A percentile compares a stretch with the other conserved stretches of the same genome.
phyloP scores from a whole-genome alignment of 805 yeast species.

The Starmerella tilneyi region DNA sequence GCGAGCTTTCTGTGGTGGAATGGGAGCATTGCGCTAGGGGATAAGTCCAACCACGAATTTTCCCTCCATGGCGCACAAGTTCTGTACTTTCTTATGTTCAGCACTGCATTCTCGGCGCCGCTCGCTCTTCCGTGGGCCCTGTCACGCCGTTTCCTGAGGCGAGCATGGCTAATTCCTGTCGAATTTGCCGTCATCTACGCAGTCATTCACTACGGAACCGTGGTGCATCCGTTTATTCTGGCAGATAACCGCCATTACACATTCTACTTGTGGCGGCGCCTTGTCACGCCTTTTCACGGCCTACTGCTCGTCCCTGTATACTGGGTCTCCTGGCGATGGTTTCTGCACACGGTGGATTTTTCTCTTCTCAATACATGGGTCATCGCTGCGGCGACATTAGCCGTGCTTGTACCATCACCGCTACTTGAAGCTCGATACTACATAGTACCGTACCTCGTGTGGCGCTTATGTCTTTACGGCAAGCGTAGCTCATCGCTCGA shows the following conservation, averaged over 20 bases:
- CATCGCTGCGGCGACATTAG: conserved; percentile 41
- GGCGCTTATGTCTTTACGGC: conserved; percentile 47
- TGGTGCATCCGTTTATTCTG: conserved; percentile 78
- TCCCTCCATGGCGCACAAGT: conserved; percentile 69
- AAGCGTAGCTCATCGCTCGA: conserved; percentile 39
- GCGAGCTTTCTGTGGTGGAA: conserved; percentile 50
- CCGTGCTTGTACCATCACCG: conserved; percentile 79
- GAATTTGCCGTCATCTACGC: conserved; percentile 19
- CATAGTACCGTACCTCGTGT: conserved; percentile 66
- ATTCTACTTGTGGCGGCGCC: conserved; percentile 66
- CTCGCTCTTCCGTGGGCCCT: conserved; percentile 44
- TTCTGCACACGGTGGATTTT: conserved; percentile 28
- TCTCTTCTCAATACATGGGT: conserved; percentile 30
- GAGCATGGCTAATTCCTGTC: not conserved
- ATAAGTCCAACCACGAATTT: conserved; percentile 70
- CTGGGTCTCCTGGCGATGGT: conserved; percentile 43
- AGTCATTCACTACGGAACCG: conserved; percentile 35
- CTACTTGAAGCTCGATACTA: conserved; percentile 89
- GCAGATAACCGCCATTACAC: conserved; percentile 94
- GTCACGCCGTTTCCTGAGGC: not conserved
- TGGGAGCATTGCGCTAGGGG: conserved; percentile 86
- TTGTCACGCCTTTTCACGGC: conserved; percentile 34
- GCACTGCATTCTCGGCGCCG: conserved; percentile 60
- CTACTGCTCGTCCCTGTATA: conserved; percentile 54
- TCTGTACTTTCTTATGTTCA: conserved; percentile 62